Base-by-base conservation (phyloP, 73 alveolate genomes). In the Paramecium octaurelia region DNA sequence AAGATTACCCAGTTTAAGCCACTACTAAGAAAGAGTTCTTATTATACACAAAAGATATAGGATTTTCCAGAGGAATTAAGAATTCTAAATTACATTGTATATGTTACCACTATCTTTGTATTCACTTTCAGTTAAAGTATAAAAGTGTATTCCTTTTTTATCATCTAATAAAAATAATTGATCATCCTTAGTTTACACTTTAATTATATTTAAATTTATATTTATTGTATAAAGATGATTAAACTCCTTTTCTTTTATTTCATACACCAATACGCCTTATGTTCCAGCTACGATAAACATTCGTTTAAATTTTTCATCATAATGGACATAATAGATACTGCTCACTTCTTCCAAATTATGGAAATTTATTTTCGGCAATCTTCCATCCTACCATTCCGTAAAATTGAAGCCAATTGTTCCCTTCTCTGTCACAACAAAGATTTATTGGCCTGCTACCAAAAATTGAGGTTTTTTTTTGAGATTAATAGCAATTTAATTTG, bases 61-160 rank as follows among this genome's bases (percentile, higher is more conserved):
- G 64, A 46, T 80, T 80, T 80, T 80, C 91, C 6, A 80, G 18
- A 27, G 91, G 91, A 8, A 80, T 80, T 8, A 38, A 3, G 10
- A 80, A 42, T 16, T 80, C 91, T 80, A 42, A 12, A 80, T 44
- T 16, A 44, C 1, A 16, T 16, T 7, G 2, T 18, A 44, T 21
- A 77, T n/a, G 18, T 77, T 80, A 80, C 91, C 73, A 42, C 31
- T 64, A 31, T 24, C 11, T 48, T 20, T 43, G 8, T 46, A 44
- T 3, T 44, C 43, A 11, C 23, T 48, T 24, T 40, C 21, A 31
- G 34, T 18, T 24, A 43, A 23, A 10, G 23, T 80, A 10, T n/a
- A 44, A 35, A 80, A 80, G 21, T 80, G 91, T 8, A 80, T 80
- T 43, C 91, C 91, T 12, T 40, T 20, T 44, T 80, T 80, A 43